Conservation (phyloP, 1,139 yeast species). For the Yamadazyma pseudoaaseri region DNA sequence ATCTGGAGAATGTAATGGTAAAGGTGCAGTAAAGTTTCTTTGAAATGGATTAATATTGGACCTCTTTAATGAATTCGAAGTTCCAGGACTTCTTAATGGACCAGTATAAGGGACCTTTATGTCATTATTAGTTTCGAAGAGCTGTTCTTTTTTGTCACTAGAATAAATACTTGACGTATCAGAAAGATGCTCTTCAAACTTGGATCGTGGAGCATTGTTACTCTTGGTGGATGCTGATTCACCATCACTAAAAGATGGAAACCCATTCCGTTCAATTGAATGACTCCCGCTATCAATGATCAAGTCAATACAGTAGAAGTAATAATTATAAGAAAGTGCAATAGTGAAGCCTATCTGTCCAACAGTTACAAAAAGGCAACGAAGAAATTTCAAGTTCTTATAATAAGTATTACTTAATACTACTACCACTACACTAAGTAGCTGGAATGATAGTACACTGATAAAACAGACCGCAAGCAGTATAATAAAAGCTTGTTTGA, state of each 20-base stretch:
- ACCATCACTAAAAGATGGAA: too few species aligned
- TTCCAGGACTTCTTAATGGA: constrained; percentile 2
- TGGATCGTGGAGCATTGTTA: background rate
- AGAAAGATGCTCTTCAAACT: constrained; percentile 1
- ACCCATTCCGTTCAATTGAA: too few species aligned
- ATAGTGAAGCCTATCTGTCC: constrained; percentile 4
- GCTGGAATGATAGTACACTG: constrained; percentile 4
- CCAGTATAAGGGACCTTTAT: constrained; percentile 3
- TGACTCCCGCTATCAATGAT: background rate
- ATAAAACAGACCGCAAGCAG: background rate
- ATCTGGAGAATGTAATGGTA: constrained; percentile 5
- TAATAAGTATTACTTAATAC: constrained; percentile 1
- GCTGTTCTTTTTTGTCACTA: background rate
- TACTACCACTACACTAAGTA: constrained; percentile 4
- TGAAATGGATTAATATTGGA: constrained; percentile 1
- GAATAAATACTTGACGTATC: constrained; percentile 9
- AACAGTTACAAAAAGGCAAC: constrained; percentile 2
- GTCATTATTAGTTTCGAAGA: background rate
- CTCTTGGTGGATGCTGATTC: too few species aligned
- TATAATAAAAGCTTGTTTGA: background rate
- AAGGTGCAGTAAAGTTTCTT: constrained; percentile 7
- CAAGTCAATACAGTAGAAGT: constrained; percentile 3
- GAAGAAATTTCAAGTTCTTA: constrained; percentile 1
- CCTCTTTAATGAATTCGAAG: background rate
- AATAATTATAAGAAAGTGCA: constrained; percentile 2